Conservation (phyloP, 192 early-diverging fungal genomes). For the Dispira parvispora region DNA sequence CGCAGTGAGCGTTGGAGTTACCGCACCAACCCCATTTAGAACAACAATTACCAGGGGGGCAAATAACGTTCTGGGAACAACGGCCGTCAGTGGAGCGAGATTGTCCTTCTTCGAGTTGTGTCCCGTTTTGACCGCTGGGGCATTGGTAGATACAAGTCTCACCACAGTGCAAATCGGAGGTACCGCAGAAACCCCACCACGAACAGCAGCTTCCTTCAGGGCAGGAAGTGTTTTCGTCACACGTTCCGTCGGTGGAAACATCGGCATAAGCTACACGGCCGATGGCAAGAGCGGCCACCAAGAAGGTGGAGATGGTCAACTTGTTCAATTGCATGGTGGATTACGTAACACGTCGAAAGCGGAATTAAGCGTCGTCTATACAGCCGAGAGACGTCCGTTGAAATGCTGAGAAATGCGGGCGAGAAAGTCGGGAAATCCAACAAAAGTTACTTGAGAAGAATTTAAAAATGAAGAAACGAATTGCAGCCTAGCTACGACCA, state of each 20-base stretch:
- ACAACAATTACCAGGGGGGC: constrained; percentile 8
- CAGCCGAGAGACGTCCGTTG: too few relatives aligned
- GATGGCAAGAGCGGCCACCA: background rate
- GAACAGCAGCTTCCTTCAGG: constrained; percentile 9
- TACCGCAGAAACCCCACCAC: constrained; percentile 12
- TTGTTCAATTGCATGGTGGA: constrained; percentile 3
- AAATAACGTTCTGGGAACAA: background rate
- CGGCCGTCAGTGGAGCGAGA: constrained; percentile 3
- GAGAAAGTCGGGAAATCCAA: too few relatives aligned
- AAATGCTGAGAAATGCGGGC: too few relatives aligned
- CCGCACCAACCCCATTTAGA: constrained; percentile 9
- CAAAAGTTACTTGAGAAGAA: too few relatives aligned
- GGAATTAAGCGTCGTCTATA: too few relatives aligned
- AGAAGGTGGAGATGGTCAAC: background rate
- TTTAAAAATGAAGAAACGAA: too few relatives aligned
- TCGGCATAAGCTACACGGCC: background rate
- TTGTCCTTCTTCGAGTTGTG: background rate
- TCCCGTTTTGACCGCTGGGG: background rate
- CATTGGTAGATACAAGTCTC: constrained; percentile 4
- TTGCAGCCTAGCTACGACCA: too few relatives aligned
- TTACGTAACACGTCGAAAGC: background rate
- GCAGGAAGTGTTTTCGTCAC: constrained; percentile 1
- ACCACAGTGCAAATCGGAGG: constrained; percentile 7
- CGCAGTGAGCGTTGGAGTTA: constrained; percentile 6
- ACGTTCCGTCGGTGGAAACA: constrained; percentile 6